A percentile compares a stretch with the other conserved stretches of the same genome.
Conservation (phyloP, 345 rosid species). For the Dipteronia dyeriana region DNA sequence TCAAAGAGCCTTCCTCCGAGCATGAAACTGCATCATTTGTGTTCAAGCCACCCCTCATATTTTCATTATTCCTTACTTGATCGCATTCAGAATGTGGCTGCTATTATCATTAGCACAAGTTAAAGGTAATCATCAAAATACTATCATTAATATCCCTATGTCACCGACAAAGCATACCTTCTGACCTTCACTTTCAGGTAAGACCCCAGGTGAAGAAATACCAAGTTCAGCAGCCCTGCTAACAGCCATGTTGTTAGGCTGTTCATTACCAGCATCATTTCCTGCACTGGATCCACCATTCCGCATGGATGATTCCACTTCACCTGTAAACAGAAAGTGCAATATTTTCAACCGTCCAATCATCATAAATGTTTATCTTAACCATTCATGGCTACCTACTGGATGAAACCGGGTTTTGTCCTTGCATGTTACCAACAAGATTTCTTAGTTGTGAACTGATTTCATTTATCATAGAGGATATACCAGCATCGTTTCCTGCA, state of each 20-base stretch:
- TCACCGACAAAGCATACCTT: slow-evolving; percentile 44
- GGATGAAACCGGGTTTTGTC: slow-evolving; percentile 33
- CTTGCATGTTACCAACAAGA: too few relatives aligned
- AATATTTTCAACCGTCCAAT: slow-evolving; percentile 15
- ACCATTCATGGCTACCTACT: slow-evolving; percentile 41
- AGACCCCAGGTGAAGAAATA: slow-evolving; percentile 20
- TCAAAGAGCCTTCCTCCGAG: slow-evolving; percentile 29
- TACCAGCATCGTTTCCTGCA: slow-evolving; percentile 25
- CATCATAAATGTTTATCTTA: slow-evolving; percentile 8
- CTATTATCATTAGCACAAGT: slow-evolving; percentile 11
- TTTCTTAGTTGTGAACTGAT: too few relatives aligned
- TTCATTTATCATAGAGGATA: too few relatives aligned
- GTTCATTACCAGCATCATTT: slow-evolving; percentile 28
- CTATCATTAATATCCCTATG: slow-evolving; percentile 2
- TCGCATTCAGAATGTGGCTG: slow-evolving; percentile 39
- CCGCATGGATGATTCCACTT: slow-evolving; percentile 25
- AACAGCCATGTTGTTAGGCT: slow-evolving; percentile 28
- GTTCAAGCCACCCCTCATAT: slow-evolving; percentile 28
- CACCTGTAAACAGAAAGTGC: slow-evolving; percentile 31
- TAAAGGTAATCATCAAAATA: slow-evolving; percentile 10
- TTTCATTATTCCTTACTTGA: slow-evolving; percentile 28
- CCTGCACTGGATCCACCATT: slow-evolving; percentile 32
- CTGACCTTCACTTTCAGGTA: slow-evolving; percentile 34
- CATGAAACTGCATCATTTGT: slow-evolving; percentile 38
- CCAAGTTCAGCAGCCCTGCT: slow-evolving; percentile 40